Evolutionary conservation across 257 asterid genomes (phyloP), one percentile per base, ranked within the genome.

Genomic region (Penstemon barbatus): DNA sequence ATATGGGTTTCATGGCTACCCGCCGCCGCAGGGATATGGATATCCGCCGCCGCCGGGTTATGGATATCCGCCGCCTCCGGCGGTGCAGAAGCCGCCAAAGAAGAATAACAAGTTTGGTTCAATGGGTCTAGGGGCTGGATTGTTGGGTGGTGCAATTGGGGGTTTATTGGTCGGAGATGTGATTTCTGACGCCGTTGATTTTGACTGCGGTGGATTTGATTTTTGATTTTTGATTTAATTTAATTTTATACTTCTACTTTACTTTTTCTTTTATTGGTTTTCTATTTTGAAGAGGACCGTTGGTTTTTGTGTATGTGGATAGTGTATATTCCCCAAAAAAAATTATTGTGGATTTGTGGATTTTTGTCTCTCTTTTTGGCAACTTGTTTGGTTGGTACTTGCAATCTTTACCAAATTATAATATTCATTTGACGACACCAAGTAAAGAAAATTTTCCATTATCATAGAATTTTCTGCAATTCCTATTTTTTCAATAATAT

Each of bases 121-220:
- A 11, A 37, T 91, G 77, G 96, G 94, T 33, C 74, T 89, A 44
- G 97, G 96, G 10, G 97, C 95, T 3, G 97, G 96, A 38, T 74
- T 74, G 71, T 67, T 86, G 46, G 87, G 90, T 5, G 87, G 84
- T 41, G 88, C 86, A 4, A 52, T 80, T 40, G 90, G 93, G 19
- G 95, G 95, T n/a, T 49, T 82, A 76, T 66, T 83, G 71, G 67
- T 81, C 15, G 92, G 91, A 63, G 90, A 87, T 69, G 65, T 72
- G 76, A 49, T 75, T 7, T 78, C 96, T 7, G 97, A 86, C 65
- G 85, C 42, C 1, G 81, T n/a, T 60, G 95, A 81, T 55, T 78
- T 52, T 33, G 96, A 70, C 44, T 57, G 44, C 54, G 81, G 86
- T 3, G 96, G 95, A 8, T 85, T 81, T 79, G 93, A 79, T 69